phyloP scores from a whole-genome alignment of 208 protist species.

The Trypanosoma theileri region DNA sequence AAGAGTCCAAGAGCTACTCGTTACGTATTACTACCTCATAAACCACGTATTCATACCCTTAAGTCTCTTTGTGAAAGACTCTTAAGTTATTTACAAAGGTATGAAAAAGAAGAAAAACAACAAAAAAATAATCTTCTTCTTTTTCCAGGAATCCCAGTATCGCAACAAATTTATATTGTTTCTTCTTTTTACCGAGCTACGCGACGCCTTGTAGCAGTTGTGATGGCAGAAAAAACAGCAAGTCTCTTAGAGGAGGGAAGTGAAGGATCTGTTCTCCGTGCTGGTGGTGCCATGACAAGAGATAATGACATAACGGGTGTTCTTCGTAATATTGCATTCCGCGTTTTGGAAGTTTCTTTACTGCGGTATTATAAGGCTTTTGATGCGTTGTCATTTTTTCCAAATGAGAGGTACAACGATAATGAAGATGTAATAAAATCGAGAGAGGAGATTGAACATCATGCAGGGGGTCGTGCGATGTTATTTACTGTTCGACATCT shows the following conservation, averaged over 20 bases:
- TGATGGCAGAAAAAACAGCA: conserved; percentile 74
- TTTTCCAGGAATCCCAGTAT: conserved; percentile 47
- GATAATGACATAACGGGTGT: conserved; percentile 23
- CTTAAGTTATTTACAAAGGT: conserved; percentile 34
- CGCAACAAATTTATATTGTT: conserved; percentile 48
- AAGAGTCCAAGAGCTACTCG: not conserved
- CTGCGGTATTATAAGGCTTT: conserved; percentile 48
- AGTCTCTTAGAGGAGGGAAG: conserved; percentile 59
- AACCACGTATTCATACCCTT: conserved; percentile 75
- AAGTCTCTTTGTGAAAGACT: conserved; percentile 49
- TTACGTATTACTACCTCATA: conserved; percentile 71
- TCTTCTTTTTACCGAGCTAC: conserved; percentile 48
- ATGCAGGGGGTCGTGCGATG: conserved; percentile 23
- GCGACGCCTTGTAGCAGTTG: conserved; percentile 66
- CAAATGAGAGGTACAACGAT: conserved; percentile 2
- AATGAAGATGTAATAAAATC: conserved; percentile 1
- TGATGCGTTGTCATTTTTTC: conserved; percentile 5
- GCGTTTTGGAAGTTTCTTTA: conserved; percentile 76
- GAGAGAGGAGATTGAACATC: conserved; percentile 23
- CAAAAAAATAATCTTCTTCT: not conserved
- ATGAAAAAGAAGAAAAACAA: not conserved
- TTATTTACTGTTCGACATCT: conserved; percentile 57
- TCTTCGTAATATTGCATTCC: conserved; percentile 72
- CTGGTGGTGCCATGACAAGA: conserved; percentile 36
- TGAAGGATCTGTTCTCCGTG: conserved; percentile 65